A percentile compares a stretch with the other conserved stretches of the same genome.
Evolutionary conservation across 768 basidiomycete species (phyloP).

Genomic region (Tubosaeta sp.): DNA sequence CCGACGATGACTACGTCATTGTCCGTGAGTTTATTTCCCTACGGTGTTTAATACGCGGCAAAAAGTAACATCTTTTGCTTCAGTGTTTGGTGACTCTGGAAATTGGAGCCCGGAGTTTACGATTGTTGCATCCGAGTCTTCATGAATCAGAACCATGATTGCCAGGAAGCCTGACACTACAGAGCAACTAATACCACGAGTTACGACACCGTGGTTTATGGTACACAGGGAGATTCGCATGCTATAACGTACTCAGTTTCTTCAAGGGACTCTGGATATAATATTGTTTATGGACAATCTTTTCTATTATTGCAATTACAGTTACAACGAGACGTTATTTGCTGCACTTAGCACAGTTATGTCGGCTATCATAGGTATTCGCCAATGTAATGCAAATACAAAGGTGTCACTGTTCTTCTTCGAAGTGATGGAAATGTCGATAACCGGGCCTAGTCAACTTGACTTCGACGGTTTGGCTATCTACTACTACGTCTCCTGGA

Average conservation of each 20-base stretch:
- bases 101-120: conserved; percentile 44
- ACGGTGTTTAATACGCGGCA: neutral
- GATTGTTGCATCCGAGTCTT: conserved; percentile 27
- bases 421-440: no score
- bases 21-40: conserved; percentile 34
- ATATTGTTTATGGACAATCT: no score
- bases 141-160: no score
- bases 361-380: no score
- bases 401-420: no score
- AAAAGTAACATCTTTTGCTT: neutral
- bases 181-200: neutral
- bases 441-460: no score
- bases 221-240: neutral
- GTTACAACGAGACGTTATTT: no score
- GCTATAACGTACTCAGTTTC: neutral
- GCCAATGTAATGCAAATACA: no score
- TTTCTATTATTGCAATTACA: no score
- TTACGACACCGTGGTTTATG: neutral
- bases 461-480: no score
- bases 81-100: conserved; percentile 55
- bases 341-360: no score
- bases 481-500: no score
- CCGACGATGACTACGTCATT: conserved; percentile 40
- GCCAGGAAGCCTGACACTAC: neutral
- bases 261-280: neutral